phyloP scores from a whole-genome alignment of 2,329 filamentous ascomycete species.

The Stachybotrys chartarum region DNA sequence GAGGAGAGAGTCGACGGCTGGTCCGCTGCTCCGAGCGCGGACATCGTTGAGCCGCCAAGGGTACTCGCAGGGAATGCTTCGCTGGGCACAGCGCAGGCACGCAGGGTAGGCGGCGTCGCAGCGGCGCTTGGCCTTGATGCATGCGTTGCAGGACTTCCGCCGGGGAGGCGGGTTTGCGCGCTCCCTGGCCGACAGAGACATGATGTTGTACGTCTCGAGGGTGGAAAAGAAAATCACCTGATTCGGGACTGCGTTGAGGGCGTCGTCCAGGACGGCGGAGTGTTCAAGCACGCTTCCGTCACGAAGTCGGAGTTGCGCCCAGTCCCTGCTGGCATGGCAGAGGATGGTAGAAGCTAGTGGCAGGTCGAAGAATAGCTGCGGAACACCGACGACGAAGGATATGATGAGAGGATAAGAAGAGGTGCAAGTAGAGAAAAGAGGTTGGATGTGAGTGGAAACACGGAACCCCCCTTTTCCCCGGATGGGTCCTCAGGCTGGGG shows the following conservation, averaged over 20 bases:
- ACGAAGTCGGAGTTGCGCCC: not conserved
- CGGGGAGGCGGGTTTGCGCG: slow-evolving; percentile 36
- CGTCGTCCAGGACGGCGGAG: not conserved
- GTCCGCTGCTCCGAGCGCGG: not conserved
- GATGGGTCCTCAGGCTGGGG: not conserved
- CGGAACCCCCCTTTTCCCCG: not conserved
- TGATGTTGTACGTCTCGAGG: not conserved
- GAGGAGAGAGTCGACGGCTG: not conserved
- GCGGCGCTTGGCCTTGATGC: slow-evolving; percentile 49
- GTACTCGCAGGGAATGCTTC: slow-evolving; percentile 41
- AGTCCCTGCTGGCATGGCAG: too few species aligned
- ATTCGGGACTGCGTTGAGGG: too few species aligned
- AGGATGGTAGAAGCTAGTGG: too few species aligned
- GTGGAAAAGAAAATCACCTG: too few species aligned
- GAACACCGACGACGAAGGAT: too few species aligned
- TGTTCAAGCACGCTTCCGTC: not conserved
- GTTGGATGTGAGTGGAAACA: not conserved
- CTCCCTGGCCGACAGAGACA: slow-evolving; percentile 26
- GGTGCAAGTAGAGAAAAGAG: too few species aligned
- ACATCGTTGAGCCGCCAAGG: slow-evolving; percentile 7
- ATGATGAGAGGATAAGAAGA: too few species aligned
- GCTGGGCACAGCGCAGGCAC: slow-evolving; percentile 44
- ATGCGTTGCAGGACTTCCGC: slow-evolving; percentile 50
- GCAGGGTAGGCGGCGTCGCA: slow-evolving; percentile 45
- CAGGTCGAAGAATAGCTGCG: too few species aligned